Evolutionary conservation across 2,329 filamentous ascomycete species (phyloP), one percentile per base, ranked within the genome.

Genomic region (Alternaria angustiovoidea): DNA sequence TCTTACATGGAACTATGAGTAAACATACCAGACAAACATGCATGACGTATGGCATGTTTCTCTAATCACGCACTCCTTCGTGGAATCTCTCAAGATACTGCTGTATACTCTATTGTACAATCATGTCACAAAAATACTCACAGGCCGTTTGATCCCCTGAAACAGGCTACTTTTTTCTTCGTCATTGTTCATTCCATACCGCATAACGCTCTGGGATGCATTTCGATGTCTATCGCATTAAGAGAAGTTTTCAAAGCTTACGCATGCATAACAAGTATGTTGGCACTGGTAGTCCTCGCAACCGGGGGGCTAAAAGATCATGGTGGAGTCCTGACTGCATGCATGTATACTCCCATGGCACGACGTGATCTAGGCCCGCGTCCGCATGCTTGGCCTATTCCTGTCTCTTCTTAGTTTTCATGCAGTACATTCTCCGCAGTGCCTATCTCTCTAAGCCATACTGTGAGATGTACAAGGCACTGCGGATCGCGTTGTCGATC

Each of bases 1-100:
- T 24, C 20, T 7, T 38, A 28, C 26, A 53, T 41, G 51, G 32
- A 28, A 47, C 46, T 30, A 48, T 30, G 18, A 24, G 18, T 12
- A 28, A 34, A 48, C 46, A 12, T 5, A n/a, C 7, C 12, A 16
- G 18, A 36, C 18, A 36, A 36, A 34, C 57, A 57, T 51, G 59
- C 51, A 43, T 39, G 47, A 62, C 56, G 46, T 58, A 48, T 34
- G 62, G 61, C 53, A 48, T 59, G 53, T 63, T 55, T 30, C 20
- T 62, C 24, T 18, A 28, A 18, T n/a, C 36, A 51, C 51, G 5
- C 22, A 32, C 56, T 54, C 52, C 53, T 7, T 20, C 46, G 26
- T 34, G 14, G 11, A 55, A 7, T 6, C 47, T 48, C 32, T 14
- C n/a, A 42, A 52, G 2, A 12, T 51, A 48, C 43, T 42, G 51